A percentile compares a stretch with the other conserved stretches of the same genome.
These are phyloP conservation scores for Trichoderma asperellum DNA, from an alignment of 2,329 filamentous ascomycete genomes.

Conservation along the genomic window DNA sequence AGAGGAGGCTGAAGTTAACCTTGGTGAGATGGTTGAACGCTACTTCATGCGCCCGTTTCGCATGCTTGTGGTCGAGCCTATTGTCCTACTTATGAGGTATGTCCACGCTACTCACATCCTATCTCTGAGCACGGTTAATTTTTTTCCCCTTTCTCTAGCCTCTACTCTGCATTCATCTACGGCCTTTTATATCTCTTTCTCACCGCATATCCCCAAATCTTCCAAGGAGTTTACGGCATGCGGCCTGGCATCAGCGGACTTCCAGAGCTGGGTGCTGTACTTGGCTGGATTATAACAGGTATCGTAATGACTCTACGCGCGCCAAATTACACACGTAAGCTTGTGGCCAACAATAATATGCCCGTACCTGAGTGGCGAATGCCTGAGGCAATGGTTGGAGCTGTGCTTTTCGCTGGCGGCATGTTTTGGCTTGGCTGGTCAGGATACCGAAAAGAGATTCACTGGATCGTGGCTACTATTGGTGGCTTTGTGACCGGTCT, in stretches of 20 bases:
- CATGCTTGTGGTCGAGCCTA: conserved; percentile 13
- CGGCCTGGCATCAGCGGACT: conserved; percentile 3
- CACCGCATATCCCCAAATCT: background rate
- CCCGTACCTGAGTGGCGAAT: conserved; percentile 5
- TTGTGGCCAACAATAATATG: background rate
- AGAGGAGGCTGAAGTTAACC: background rate
- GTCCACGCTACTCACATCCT: background rate
- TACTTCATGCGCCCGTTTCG: conserved; percentile 1
- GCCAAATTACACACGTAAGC: background rate
- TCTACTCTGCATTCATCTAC: conserved; percentile 1
- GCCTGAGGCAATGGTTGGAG: conserved; percentile 11
- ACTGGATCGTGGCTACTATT: conserved; percentile 12
- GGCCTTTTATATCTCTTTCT: background rate
- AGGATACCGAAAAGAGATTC: background rate
- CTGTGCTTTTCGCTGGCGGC: conserved; percentile 10
- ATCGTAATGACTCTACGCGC: background rate
- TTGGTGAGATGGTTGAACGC: background rate
- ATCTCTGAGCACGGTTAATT: background rate
- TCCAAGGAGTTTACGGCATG: background rate
- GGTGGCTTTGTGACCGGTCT: conserved; percentile 8
- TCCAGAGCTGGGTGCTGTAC: background rate
- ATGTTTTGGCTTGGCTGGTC: conserved; percentile 15
- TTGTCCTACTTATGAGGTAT: background rate
- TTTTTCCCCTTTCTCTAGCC: background rate
- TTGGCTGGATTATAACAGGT: background rate